A percentile compares a stretch with the other conserved stretches of the same genome.
phyloP scores from a whole-genome alignment of 345 rosid genomes.

The Hypericum androsaemum region DNA sequence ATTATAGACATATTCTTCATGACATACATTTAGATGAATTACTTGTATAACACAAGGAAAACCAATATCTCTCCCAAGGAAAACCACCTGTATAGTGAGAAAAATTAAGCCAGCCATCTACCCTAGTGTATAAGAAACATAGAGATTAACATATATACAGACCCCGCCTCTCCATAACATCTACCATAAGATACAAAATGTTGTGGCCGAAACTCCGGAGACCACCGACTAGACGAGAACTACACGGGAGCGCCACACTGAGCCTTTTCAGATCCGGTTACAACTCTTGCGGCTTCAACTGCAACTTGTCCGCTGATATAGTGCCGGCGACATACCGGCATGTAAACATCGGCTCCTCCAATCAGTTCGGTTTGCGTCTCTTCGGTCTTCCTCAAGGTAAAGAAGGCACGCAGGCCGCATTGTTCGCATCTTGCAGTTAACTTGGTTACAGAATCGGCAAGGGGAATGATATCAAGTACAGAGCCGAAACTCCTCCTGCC shows the following conservation, averaged over 20 bases:
- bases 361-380: constrained; percentile 65
- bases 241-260: background rate
- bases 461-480: constrained; percentile 68
- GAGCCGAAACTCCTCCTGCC: constrained; percentile 74
- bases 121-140: too few relatives aligned
- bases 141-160: too few relatives aligned
- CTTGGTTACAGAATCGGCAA: constrained; percentile 74
- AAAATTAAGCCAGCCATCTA: too few relatives aligned
- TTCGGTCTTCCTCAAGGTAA: constrained; percentile 59
- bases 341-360: constrained; percentile 70
- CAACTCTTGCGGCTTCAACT: constrained; percentile 26
- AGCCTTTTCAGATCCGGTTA: constrained; percentile 20
- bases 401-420: constrained; percentile 71
- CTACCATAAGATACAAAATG: too few relatives aligned
- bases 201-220: too few relatives aligned
- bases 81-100: too few relatives aligned
- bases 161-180: too few relatives aligned
- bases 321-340: constrained; percentile 88
- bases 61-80: too few relatives aligned
- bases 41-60: too few relatives aligned
- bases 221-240: too few relatives aligned
- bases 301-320: constrained; percentile 43
- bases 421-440: constrained; percentile 70
- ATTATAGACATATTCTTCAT: too few relatives aligned
- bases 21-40: too few relatives aligned